Evolutionary conservation across 495 filamentous ascomycete species (phyloP).

Genomic region (Penicillium verhagenii): DNA sequence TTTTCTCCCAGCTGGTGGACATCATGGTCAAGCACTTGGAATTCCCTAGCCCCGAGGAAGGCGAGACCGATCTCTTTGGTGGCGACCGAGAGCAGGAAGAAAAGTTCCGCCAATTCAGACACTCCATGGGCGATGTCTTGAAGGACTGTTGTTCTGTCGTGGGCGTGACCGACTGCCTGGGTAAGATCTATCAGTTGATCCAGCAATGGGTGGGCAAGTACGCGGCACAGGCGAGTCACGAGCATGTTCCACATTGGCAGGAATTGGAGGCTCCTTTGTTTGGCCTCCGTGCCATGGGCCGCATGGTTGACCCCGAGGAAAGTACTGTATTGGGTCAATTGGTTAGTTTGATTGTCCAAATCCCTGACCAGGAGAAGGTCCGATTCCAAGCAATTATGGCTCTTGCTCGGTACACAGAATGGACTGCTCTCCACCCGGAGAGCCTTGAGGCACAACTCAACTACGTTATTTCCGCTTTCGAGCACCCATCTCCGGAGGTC

Average conservation of each 20-base stretch:
- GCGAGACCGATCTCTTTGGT: constrained; percentile 84
- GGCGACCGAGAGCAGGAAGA: constrained; percentile 95
- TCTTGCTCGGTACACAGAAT: constrained; percentile 93
- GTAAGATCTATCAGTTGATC: constrained; percentile 80
- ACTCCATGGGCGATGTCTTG: constrained; percentile 95
- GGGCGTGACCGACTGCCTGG: constrained; percentile 83
- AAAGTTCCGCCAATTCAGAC: constrained; percentile 94
- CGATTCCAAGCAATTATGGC: constrained; percentile 97
- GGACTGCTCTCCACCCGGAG: constrained; percentile 92
- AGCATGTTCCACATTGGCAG: constrained; percentile 94
- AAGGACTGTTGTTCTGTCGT: constrained; percentile 98
- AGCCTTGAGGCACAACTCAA: constrained; percentile 88
- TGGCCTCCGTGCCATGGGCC: constrained; percentile 92
- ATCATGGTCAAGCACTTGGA: constrained; percentile 90
- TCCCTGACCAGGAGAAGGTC: constrained; percentile 93
- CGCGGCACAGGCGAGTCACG: constrained; percentile 65
- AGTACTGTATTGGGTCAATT: constrained; percentile 81
- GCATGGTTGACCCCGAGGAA: constrained; percentile 91
- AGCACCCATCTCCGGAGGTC: constrained; percentile 80
- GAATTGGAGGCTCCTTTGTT: constrained; percentile 93
- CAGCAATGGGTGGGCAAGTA: constrained; percentile 84
- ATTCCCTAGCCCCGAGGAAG: constrained; percentile 76
- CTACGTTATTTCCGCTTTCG: constrained; percentile 90
- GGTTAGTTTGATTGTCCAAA: constrained; percentile 87
- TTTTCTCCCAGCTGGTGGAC: constrained; percentile 86